Evolutionary conservation across 768 basidiomycete species (phyloP), one percentile per base, ranked within the genome.

Genomic region (Pisolithus marmoratus): DNA sequence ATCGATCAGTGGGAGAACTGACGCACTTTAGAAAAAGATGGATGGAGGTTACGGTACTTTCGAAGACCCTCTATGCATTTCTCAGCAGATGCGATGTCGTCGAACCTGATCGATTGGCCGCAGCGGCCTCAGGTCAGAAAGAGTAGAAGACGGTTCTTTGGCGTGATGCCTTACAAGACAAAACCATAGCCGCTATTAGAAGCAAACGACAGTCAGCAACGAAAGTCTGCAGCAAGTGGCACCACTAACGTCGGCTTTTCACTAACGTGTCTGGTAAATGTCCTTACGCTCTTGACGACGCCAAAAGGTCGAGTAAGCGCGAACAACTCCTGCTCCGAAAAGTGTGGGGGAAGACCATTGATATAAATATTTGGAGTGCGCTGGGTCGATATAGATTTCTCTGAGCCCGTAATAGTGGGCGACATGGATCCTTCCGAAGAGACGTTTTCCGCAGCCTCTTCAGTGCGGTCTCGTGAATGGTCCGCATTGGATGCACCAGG

Each of bases 291-390:
- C 59, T 82, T 69, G 11, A 93, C 81, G 22, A 72, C 74, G 4
- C 90, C 90, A 58, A 82, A 93, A n/a, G 81, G 84, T 22, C 75
- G 69, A 31, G 85, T 77, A 49, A 93, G 80, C 26, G 80, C 80
- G 58, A 83, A 83, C 38, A 93, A 74, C 54, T 89, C 79, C 54
- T 89, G 88, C 60, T 91, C 90, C 0, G 87, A 83, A 60, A 80
- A 91, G 68, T 90, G 82, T 5, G 89, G 85, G 2, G 88, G 89
- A 15, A 93, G 77, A 12, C 90, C 90, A 60, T 92, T 92, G 70
- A 92, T 90, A 64, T 92, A 92, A 0, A 92, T 85, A 59, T 92
- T 92, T 1, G 90, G 87, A 1, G 86, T 82, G 22, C 58, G 61
- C 38, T 62, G 54, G 44, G 59, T 59, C 12, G 43, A 24, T 29